These are phyloP conservation scores for Blumeria graminis DNA, from an alignment of 2,329 filamentous ascomycete species.

Conservation along the genomic window DNA sequence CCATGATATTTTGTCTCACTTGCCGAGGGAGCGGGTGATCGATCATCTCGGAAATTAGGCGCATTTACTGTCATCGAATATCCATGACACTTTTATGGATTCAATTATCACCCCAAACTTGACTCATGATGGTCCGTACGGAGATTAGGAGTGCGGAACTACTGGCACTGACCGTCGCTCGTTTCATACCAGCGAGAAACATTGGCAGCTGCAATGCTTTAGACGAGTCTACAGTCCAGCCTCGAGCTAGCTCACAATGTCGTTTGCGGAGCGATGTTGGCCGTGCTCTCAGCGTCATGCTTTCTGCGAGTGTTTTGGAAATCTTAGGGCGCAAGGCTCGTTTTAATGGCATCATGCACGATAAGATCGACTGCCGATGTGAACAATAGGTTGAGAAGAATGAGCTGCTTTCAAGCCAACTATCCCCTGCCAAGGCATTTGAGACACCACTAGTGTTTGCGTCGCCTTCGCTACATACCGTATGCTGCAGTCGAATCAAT, in stretches of 20 bases:
- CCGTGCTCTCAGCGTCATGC: neutral
- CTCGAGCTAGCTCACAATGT: neutral
- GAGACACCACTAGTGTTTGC: too few species aligned
- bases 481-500: too few species aligned
- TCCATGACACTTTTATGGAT: neutral
- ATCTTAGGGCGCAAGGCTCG: neutral
- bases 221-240: neutral
- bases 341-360: neutral
- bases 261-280: neutral
- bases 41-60: neutral
- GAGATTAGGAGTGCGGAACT: neutral
- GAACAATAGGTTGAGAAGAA: too few species aligned
- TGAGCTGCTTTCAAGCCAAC: too few species aligned
- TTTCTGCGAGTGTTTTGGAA: neutral
- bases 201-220: neutral
- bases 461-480: too few species aligned
- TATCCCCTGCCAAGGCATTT: too few species aligned
- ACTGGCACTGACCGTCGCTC: neutral
- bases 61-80: neutral
- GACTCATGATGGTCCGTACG: neutral
- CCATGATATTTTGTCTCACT: neutral
- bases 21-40: neutral
- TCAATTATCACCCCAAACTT: neutral
- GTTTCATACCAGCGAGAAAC: neutral
- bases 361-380: too few species aligned